Percentiles rank a stretch among this genome's conserved stretches.
Evolutionary conservation across 176 grass and related monocot species (phyloP).

Genomic region (maize (Zea mays)): DNA sequence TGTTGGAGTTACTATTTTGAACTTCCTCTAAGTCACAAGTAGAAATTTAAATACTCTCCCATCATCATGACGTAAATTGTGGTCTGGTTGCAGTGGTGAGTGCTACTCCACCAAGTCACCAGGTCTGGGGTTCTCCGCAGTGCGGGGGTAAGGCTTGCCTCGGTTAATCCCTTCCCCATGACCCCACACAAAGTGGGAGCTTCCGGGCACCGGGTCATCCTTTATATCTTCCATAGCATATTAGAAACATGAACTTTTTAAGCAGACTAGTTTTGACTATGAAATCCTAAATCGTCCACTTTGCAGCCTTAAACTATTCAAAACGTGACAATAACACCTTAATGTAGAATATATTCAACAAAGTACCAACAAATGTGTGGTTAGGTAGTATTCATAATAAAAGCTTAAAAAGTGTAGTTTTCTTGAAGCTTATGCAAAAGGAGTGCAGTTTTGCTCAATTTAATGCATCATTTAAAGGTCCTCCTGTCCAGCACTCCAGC

Average conservation of each 20-base stretch:
- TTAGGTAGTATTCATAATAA: neutral
- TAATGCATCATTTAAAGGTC: neutral
- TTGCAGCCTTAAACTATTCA: neutral
- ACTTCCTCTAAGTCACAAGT: neutral
- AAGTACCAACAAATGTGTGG: neutral
- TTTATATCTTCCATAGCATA: neutral
- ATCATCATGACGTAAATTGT: neutral
- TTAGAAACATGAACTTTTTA: slow-evolving; percentile 2
- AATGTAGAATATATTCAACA: neutral
- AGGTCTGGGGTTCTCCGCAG: no score
- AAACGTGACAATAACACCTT: neutral
- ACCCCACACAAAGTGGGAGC: no score
- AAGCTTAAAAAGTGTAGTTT: neutral
- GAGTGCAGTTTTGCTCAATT: neutral
- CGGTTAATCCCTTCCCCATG: no score
- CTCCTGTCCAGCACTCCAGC: neutral
- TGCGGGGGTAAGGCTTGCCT: no score
- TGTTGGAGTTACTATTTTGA: neutral
- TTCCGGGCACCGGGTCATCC: no score
- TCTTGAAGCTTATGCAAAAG: neutral
- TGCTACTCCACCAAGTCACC: no score
- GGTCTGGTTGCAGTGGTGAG: neutral
- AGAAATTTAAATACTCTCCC: neutral
- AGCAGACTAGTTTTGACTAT: neutral
- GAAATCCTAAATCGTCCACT: neutral